Base-by-base conservation (phyloP, 805 yeast genomes). In the Candida nanaspora region DNA sequence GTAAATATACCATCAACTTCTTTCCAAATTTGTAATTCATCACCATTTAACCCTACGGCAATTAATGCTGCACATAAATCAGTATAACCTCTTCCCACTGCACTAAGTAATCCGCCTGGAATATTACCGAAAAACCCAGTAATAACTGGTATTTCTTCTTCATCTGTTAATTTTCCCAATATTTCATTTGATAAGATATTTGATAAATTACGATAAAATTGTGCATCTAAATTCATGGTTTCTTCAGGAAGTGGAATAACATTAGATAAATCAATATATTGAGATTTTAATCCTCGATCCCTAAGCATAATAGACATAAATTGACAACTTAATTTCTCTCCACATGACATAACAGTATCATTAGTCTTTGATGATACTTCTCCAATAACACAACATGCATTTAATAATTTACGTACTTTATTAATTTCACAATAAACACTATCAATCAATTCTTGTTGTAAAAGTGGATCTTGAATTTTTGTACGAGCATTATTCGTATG, bases 1-100 rank as follows among this genome's bases (percentile, higher is more conserved):
- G 98, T 89, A 69, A 93, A 93, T 31, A 93, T 93, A 53, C 98
- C 98, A 60, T 93, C 98, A 39, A 93, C 98, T 68, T 93, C 98
- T 55, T 93, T 93, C 98, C 98, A 93, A 38, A 93, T 86, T 66
- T 93, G 98, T 46, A 93, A 71, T 64, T 93, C 98, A 35, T 87
- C 94, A 5, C 98, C 97, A 46, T 73, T 77, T 38, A 83, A 64
- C 1, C 97, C 98, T 23, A 93, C 98, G 0, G 98, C 96, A 31
- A 88, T 76, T 55, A 93, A 72, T 1, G 98, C 98, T 16, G 98
- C 98, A 70, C 98, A 93, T 52, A 93, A 69, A 61, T 93, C 98
- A 9, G 98, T 93, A 64, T 93, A 93, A 30, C 98, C 98, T 57
- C 98, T 80, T 35, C 98, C 98, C 42, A 93, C 95, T 39, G 94